Percentiles rank a stretch among this genome's conserved stretches.
phyloP scores from a whole-genome alignment of 306 rosid species.

The Vigna trinervia region DNA sequence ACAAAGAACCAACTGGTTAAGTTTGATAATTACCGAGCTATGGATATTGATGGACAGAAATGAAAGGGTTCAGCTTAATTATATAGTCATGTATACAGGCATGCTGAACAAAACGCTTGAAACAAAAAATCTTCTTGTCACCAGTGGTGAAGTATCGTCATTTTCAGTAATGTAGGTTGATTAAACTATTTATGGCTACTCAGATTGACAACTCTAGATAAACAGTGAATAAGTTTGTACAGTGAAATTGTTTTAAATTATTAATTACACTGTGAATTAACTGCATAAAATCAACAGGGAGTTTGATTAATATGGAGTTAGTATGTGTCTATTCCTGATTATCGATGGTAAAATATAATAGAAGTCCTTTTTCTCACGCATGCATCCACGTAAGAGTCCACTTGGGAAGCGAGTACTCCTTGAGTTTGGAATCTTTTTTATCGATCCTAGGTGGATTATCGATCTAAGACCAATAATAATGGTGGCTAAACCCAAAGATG shows the following conservation, averaged over 20 bases:
- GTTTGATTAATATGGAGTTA: background rate
- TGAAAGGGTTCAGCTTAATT: constrained; percentile 20
- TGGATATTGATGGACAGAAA: constrained; percentile 26
- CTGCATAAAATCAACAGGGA: background rate
- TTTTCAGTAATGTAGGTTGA: constrained; percentile 36
- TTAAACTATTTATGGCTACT: constrained; percentile 27
- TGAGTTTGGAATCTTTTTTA: constrained; percentile 44
- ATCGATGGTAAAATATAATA: background rate
- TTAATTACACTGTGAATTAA: background rate
- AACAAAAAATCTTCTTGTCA: constrained; percentile 41
- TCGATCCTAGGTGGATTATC: constrained; percentile 54
- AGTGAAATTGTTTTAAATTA: background rate
- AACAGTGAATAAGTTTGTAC: background rate
- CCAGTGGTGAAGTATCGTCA: constrained; percentile 26
- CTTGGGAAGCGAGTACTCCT: constrained; percentile 50
- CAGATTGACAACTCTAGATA: constrained; percentile 6
- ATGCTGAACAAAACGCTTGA: constrained; percentile 24
- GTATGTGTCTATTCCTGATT: background rate
- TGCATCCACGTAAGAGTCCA: constrained; percentile 40
- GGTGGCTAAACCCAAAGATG: constrained; percentile 32
- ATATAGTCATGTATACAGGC: background rate
- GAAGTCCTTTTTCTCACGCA: background rate
- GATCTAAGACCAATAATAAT: constrained; percentile 40
- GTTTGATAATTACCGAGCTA: constrained; percentile 40
- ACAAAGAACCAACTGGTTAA: constrained; percentile 32